Evolutionary conservation across 805 yeast genomes (phyloP).

Genomic region (Ogataea methanolica): DNA sequence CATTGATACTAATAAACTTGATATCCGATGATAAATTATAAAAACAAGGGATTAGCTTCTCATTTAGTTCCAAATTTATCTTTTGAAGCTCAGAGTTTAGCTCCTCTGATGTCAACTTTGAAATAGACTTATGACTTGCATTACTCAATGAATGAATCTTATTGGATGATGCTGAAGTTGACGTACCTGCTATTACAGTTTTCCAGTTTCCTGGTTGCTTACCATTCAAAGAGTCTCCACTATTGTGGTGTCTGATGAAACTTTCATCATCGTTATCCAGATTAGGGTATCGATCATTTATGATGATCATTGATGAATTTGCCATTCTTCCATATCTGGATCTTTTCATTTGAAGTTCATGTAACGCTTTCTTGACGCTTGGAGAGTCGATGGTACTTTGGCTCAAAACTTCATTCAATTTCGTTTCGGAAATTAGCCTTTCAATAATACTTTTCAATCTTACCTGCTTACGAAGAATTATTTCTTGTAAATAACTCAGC

Average conservation of each 20-base stretch:
- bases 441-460: slow-evolving; percentile 24
- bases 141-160: slow-evolving; percentile 4
- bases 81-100: slow-evolving; percentile 17
- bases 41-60: slow-evolving; percentile 47
- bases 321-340: slow-evolving; percentile 3
- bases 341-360: slow-evolving; percentile 17
- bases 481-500: slow-evolving; percentile 36
- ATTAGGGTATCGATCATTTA: slow-evolving; percentile 6
- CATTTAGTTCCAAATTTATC: slow-evolving; percentile 20
- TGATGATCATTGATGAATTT: slow-evolving; percentile 15
- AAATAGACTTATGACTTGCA: slow-evolving; percentile 12
- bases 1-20: slow-evolving; percentile 36
- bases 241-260: slow-evolving; percentile 3
- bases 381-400: slow-evolving; percentile 26
- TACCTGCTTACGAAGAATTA: slow-evolving; percentile 34
- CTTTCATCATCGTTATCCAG: slow-evolving; percentile 8
- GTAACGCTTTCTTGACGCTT: slow-evolving; percentile 28
- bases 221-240: slow-evolving; percentile 5
- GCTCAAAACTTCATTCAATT: slow-evolving; percentile 22
- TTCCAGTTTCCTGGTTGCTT: slow-evolving; percentile 15
- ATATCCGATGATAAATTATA: slow-evolving; percentile 40
- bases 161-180: slow-evolving; percentile 12
- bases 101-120: slow-evolving; percentile 17
- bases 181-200: slow-evolving; percentile 19
- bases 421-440: slow-evolving; percentile 18